These are phyloP conservation scores for Phragmites australis DNA, from an alignment of 176 grass and related monocot species.

Conservation along the genomic window DNA sequence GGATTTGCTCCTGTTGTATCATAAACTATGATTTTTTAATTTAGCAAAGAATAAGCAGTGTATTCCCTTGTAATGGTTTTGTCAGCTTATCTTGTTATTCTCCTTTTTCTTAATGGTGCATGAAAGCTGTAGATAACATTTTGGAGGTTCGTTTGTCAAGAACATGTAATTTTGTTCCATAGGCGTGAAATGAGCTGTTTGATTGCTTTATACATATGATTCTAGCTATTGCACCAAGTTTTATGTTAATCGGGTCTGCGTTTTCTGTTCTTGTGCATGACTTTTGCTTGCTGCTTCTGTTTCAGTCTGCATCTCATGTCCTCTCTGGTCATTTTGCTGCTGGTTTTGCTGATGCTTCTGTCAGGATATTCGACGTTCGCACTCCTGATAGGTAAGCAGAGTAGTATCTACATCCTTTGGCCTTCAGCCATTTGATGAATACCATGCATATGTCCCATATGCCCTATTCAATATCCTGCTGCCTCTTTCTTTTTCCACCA, in stretches of 20 bases:
- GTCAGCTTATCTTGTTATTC: neutral
- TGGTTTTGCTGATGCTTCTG: constrained; percentile 79
- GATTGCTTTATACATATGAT: constrained; percentile 49
- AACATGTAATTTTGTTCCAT: constrained; percentile 32
- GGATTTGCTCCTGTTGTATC: neutral
- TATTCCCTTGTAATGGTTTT: neutral
- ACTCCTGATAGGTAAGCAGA: constrained; percentile 65
- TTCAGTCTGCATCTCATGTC: constrained; percentile 89
- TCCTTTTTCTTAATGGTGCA: neutral
- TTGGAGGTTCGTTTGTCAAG: neutral
- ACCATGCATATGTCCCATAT: constrained; percentile 26
- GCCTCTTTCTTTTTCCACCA: constrained; percentile 13
- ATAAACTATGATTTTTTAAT: neutral
- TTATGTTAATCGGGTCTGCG: constrained; percentile 46
- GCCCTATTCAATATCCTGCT: neutral
- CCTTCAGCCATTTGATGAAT: constrained; percentile 31
- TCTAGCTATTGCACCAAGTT: constrained; percentile 47
- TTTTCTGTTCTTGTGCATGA: constrained; percentile 7
- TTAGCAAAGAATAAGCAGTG: neutral
- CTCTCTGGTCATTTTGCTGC: constrained; percentile 64
- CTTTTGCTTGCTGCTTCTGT: constrained; percentile 40
- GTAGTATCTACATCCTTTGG: constrained; percentile 18
- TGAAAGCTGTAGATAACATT: neutral
- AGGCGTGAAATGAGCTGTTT: constrained; percentile 41
- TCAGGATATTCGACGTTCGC: constrained; percentile 95